Percentiles rank a stretch among this genome's conserved stretches.
Evolutionary conservation across 257 asterid species (phyloP).

Genomic region (Avicennia marina): DNA sequence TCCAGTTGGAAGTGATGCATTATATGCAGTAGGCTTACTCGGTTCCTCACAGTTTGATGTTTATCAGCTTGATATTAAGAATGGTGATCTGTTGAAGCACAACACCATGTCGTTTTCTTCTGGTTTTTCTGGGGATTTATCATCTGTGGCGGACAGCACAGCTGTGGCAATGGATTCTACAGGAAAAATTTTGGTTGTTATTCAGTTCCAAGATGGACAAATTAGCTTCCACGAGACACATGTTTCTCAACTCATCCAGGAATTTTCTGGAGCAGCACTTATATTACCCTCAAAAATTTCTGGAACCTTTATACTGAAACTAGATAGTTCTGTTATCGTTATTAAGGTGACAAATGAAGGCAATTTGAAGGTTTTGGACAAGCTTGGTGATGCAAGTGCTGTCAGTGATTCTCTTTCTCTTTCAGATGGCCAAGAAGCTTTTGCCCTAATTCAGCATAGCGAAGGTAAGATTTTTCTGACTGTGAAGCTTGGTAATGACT

Average conservation of each 20-base stretch:
- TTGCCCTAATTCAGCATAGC: constrained; percentile 59
- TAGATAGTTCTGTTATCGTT: constrained; percentile 36
- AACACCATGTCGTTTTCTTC: constrained; percentile 41
- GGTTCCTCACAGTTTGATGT: constrained; percentile 52
- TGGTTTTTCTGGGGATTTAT: constrained; percentile 82
- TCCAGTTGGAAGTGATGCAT: constrained; percentile 57
- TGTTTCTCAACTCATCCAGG: constrained; percentile 55
- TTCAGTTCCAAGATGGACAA: constrained; percentile 57
- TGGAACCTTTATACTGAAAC: constrained; percentile 48
- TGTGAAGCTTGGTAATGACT: constrained; percentile 61
- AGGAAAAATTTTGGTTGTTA: constrained; percentile 51
- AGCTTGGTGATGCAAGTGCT: constrained; percentile 48
- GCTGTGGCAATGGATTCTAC: constrained; percentile 79
- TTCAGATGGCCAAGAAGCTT: constrained; percentile 69
- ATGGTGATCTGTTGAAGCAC: constrained; percentile 67
- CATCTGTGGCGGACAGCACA: constrained; percentile 48
- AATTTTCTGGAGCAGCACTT: constrained; percentile 47
- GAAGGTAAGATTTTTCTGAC: constrained; percentile 52
- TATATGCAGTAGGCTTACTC: constrained; percentile 62
- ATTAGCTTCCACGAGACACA: constrained; percentile 56
- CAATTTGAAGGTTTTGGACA: constrained; percentile 43
- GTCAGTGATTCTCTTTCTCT: constrained; percentile 67
- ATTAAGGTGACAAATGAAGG: constrained; percentile 55
- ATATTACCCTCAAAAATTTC: constrained; percentile 66
- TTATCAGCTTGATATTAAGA: constrained; percentile 57